These are phyloP conservation scores for Fusarium concolor DNA, from an alignment of 2,329 filamentous ascomycete genomes.

Conservation along the genomic window DNA sequence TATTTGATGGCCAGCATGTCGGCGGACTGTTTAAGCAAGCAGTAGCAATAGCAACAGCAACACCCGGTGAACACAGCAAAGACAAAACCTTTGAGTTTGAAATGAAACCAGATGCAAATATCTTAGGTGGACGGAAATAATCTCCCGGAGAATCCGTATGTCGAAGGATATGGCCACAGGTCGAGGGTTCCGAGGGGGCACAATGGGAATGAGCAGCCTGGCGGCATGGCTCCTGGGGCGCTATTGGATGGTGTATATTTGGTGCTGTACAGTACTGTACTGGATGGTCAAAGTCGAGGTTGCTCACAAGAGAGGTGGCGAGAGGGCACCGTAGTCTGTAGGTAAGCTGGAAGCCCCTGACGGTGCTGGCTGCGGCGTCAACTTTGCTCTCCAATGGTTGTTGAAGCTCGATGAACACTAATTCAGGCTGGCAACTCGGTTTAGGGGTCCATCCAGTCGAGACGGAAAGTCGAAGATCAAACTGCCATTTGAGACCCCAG, in stretches of 20 bases:
- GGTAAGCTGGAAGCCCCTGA: background rate
- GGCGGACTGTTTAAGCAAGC: too few relatives aligned
- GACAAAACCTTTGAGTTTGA: background rate
- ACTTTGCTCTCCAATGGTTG: conserved; percentile 1
- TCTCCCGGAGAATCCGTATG: background rate
- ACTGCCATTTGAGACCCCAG: conserved; percentile 1
- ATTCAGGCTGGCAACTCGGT: background rate
- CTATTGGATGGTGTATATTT: background rate
- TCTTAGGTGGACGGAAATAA: background rate
- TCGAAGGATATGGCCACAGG: background rate
- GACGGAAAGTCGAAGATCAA: background rate
- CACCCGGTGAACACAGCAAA: background rate
- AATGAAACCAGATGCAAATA: background rate
- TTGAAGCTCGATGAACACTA: background rate
- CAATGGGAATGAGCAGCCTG: background rate
- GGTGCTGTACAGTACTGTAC: background rate
- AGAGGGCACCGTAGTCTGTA: background rate
- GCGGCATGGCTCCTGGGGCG: background rate
- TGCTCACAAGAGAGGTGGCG: background rate
- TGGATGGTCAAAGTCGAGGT: background rate
- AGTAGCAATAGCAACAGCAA: background rate
- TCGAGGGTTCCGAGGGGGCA: background rate
- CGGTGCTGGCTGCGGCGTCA: background rate
- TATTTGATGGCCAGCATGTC: background rate
- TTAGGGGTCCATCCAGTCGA: conserved; percentile 5